Base-by-base conservation (phyloP, 768 basidiomycete species). In the Termitomyces eurrhizus region DNA sequence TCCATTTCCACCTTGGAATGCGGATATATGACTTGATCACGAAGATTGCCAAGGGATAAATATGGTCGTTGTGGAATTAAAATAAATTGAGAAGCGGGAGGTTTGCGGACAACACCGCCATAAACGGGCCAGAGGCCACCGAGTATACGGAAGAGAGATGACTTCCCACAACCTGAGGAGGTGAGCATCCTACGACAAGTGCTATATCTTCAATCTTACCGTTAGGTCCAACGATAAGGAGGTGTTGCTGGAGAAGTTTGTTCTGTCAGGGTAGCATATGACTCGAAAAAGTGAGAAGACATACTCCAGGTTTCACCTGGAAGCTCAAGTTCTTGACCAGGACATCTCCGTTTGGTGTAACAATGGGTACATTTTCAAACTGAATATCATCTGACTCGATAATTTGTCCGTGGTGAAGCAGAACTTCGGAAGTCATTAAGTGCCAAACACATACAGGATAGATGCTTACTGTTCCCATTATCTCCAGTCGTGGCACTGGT, bases 1-100 rank as follows among this genome's bases (percentile, higher is more conserved):
- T 83, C 78, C 94, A 97, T 97, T 56, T 92, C 85, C 41, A 77
- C 78, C 64, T 84, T 84, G 16, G 86, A 88, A 72, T 98, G 90
- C 6, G 96, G 96, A 71, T 99, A 99, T 53, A 93, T 97, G 65
- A 99, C 84, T 73, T 99, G 96, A 70, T 99, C 96, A 14, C 96
- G 86, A 2, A 99, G 82, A 0, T 94, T 98, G 6, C 96, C 96
- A 21, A 92, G 79, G 1, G 90, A 92, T n/a, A 98, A 82, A 72
- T 98, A 98, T 2, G 96, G 96, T 39, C 96, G 81, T 72, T 99
- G 96, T 24, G 96, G 96, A 60, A 99, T 96, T 61, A 98, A 80
- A 46, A 95, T 93, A 71, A 99, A 98, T 59, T 95, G 84, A 5
- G 84, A 83, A 5, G 93, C 88, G 7, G 89, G 83, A 0, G 96